phyloP scores from a whole-genome alignment of 2,329 filamentous ascomycete species.

The Claviceps fusiformis region DNA sequence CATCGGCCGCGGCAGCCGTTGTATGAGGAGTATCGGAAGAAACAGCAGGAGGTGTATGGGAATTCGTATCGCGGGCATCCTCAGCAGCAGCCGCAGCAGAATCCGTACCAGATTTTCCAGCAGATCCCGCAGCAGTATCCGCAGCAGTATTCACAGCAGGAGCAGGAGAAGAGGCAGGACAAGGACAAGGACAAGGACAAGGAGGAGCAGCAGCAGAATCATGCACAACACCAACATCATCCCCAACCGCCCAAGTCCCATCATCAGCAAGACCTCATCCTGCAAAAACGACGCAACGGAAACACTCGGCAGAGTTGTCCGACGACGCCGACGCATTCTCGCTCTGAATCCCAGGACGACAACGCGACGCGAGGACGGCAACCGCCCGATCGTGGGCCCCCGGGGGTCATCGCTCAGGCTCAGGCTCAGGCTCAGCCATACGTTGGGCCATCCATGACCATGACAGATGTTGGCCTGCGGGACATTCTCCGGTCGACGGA shows the following conservation, averaged over 20 bases:
- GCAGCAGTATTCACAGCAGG: background rate
- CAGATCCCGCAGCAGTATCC: background rate
- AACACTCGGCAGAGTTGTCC: slow-evolving; percentile 6
- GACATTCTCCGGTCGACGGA: slow-evolving; percentile 41
- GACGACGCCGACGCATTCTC: slow-evolving; percentile 8
- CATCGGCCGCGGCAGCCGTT: slow-evolving; percentile 1
- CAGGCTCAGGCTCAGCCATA: slow-evolving; percentile 8
- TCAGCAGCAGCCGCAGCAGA: background rate
- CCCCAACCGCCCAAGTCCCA: slow-evolving; percentile 1
- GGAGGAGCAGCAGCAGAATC: background rate
- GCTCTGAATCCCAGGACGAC: slow-evolving; percentile 7
- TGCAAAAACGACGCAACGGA: slow-evolving; percentile 8
- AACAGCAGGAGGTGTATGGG: background rate
- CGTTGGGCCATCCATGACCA: slow-evolving; percentile 15
- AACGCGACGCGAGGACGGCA: slow-evolving; percentile 3
- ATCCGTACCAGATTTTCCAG: background rate
- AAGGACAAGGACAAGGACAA: background rate
- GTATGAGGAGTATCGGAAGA: slow-evolving; percentile 6
- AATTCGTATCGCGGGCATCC: background rate
- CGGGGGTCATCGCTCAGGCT: too few relatives aligned
- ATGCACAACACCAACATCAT: background rate
- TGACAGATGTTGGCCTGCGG: slow-evolving; percentile 33
- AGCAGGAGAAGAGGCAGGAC: background rate
- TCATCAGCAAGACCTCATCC: slow-evolving; percentile 7
- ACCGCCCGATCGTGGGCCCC: background rate